Evolutionary conservation across 345 rosid species (phyloP).

Genomic region (Raphanus sativus): DNA sequence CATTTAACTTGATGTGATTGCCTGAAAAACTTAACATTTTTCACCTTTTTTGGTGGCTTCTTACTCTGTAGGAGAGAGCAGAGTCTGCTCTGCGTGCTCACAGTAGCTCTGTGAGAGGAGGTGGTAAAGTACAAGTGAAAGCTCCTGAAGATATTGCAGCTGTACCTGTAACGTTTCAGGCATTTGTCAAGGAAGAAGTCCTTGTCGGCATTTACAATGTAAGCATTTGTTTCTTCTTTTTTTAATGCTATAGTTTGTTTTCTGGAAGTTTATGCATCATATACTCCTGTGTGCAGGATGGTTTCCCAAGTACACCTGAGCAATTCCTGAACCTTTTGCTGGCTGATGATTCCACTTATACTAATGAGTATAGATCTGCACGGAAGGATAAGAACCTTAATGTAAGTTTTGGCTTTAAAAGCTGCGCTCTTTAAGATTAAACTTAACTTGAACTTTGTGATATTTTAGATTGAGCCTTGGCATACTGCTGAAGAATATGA

Average conservation of each 20-base stretch:
- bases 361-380: conserved; percentile 60
- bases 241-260: neutral
- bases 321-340: conserved; percentile 60
- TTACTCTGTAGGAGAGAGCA: conserved; percentile 64
- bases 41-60: conserved; percentile 21
- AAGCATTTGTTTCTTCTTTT: conserved; percentile 25
- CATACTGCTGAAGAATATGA: conserved; percentile 88
- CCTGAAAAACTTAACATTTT: neutral
- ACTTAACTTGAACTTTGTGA: conserved; percentile 13
- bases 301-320: conserved; percentile 76
- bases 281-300: conserved; percentile 52
- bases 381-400: conserved; percentile 78
- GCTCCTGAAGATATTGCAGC: conserved; percentile 52
- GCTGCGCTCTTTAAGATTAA: neutral
- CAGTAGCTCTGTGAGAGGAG: conserved; percentile 78
- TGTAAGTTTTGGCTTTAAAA: conserved; percentile 48
- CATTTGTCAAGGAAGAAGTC: conserved; percentile 87
- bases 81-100: conserved; percentile 91
- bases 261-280: conserved; percentile 8
- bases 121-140: conserved; percentile 43
- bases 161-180: conserved; percentile 54
- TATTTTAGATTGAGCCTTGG: conserved; percentile 89
- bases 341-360: conserved; percentile 65
- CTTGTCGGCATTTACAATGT: conserved; percentile 73
- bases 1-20: neutral